Evolutionary conservation across 2,329 filamentous ascomycete species (phyloP), one percentile per base, ranked within the genome.

Genomic region (Dendryphion nanum): DNA sequence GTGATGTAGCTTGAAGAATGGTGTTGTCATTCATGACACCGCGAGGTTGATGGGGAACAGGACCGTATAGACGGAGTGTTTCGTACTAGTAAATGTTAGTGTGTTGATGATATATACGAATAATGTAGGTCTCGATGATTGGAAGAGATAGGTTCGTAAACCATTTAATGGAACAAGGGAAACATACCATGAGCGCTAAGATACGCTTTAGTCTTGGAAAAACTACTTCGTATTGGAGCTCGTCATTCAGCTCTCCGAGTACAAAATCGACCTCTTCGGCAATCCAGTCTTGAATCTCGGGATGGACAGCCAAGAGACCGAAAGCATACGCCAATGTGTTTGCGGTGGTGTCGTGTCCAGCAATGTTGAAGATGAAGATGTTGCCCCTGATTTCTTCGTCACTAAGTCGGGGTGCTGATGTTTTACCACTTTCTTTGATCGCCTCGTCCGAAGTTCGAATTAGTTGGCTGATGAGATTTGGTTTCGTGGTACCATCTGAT

Each of bases 101-200:
- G 12, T 5, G n/a, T n/a, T 8, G 15, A 36, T 21, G 14, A 19
- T 24, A 21, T 30, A 16, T n/a, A 26, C n/a, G 23, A 26, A 19
- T 18, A 30, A n/a, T 13, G 24, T 18, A 18, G 24, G 36, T 18
- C 12, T 21, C 8, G 30, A 23, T 18, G 3, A 23, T 18, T 18
- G 28, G 38, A 12, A 6, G 23, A 21, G 5, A 7, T 10, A 16
- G 17, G 7, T n/a, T 4, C n/a, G n/a, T n/a, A n/a, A n/a, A n/a
- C n/a, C n/a, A n/a, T n/a, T n/a, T n/a, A n/a, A n/a, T n/a, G n/a
- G n/a, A n/a, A n/a, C n/a, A n/a, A n/a, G n/a, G n/a, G n/a, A n/a
- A 24, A 41, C 54, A 43, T 51, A 73, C 65, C 71, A 79, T 75
- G n/a, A 77, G 42, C 10, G 72, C 71, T 26, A 75, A 50, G 20